These are phyloP conservation scores for Candida peoriensis DNA, from an alignment of 805 yeast species.

Conservation along the genomic window DNA sequence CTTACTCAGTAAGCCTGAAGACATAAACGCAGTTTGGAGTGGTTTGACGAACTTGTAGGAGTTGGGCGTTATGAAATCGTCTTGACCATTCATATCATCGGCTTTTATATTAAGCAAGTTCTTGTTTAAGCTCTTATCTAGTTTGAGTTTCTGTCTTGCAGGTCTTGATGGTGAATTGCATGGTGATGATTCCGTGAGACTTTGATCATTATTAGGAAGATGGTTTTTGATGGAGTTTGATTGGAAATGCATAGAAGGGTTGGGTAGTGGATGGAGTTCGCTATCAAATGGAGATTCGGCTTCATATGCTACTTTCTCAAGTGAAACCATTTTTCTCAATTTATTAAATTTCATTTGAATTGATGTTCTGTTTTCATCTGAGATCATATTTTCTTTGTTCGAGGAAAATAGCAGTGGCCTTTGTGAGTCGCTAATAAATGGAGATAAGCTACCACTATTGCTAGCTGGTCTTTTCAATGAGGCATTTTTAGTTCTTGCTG, in stretches of 20 bases:
- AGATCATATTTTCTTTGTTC: constrained; percentile 10
- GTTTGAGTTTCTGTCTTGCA: constrained; percentile 24
- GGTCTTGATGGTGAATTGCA: constrained; percentile 29
- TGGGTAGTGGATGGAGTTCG: constrained; percentile 21
- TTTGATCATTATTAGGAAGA: neutral
- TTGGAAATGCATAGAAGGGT: constrained; percentile 21
- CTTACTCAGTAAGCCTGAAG: constrained; percentile 67
- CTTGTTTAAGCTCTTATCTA: constrained; percentile 12
- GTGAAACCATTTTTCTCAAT: constrained; percentile 24
- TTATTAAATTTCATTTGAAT: constrained; percentile 23
- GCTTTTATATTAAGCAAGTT: constrained; percentile 8
- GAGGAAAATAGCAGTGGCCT: constrained; percentile 20
- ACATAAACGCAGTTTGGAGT: constrained; percentile 75
- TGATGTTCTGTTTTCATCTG: constrained; percentile 27
- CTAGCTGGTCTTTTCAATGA: constrained; percentile 26
- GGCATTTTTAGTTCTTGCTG: constrained; percentile 8
- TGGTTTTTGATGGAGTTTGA: constrained; percentile 1
- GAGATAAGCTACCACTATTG: constrained; percentile 21
- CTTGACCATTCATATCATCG: constrained; percentile 5
- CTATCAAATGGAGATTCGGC: constrained; percentile 21
- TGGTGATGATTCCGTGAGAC: constrained; percentile 17
- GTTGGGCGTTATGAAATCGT: constrained; percentile 43
- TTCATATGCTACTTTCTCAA: constrained; percentile 16
- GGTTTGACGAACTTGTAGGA: constrained; percentile 73
- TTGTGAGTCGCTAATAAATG: constrained; percentile 23